Base-by-base conservation (phyloP, 495 filamentous ascomycete genomes). In the Aspergillus mulundensis region DNA sequence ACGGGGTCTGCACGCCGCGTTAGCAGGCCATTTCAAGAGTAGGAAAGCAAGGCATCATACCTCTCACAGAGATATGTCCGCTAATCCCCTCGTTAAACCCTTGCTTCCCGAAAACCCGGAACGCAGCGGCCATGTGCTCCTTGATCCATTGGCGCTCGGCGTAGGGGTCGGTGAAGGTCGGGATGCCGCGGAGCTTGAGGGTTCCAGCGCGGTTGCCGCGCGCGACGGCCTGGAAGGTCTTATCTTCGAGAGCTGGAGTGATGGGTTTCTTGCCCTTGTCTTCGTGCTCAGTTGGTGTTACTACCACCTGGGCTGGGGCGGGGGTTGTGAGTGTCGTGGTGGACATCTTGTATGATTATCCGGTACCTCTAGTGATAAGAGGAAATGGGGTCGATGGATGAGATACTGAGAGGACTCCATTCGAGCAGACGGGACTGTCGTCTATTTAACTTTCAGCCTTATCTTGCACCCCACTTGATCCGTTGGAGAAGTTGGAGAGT, bases 71-170 rank as follows among this genome's bases (percentile, higher is more conserved):
- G 54, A 82, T 83, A 62, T 88, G 85, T 2, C 85, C 82, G 11
- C 84, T 85, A 42, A 88, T 79, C 4, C 87, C 87, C 60, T 89
- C 86, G 50, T 84, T 85, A 60, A 87, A 88, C 6, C 86, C 86
- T 30, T 81, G 71, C 56, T 84, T 84, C 14, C 84, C 85, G 60
- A 89, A 90, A 65, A 85, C 79, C 4, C 85, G 80, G 61, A 86
- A 90, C n/a, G 84, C 86, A 52, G 84, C 84, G 0, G 85, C 85
- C 65, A 89, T 82, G 52, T 85, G 84, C 63, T 88, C 83, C 58
- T 87, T 89, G 58, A 86, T 78, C 75, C 84, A 87, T 55, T 84
- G 64, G 18, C 87, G 78, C 65, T 88, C 79, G 38, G 81, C 81
- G 39, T 83, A 76, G 1, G 77, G 70, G 32, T 77, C 79, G 8